Percentiles rank a stretch among this genome's conserved stretches.
Evolutionary conservation across 768 basidiomycete species (phyloP).

Genomic region (Mycena polygramma): DNA sequence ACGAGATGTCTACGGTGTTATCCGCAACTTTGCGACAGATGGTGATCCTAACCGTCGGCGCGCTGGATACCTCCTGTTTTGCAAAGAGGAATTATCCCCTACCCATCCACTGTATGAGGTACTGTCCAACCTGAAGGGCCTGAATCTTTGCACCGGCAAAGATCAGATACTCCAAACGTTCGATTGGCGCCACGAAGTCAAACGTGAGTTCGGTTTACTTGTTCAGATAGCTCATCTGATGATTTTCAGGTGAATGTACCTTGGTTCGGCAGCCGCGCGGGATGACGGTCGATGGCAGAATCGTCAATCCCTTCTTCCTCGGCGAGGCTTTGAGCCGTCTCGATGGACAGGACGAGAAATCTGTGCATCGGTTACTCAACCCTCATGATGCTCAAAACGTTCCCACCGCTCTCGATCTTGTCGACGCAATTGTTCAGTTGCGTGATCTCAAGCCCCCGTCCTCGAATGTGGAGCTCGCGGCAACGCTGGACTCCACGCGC

Average conservation of each 20-base stretch:
- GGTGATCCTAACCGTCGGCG: conserved; percentile 31
- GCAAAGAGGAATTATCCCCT: conserved; percentile 1
- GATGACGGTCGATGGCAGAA: conserved; percentile 10
- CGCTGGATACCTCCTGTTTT: conserved; percentile 25
- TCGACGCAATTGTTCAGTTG: conserved; percentile 29
- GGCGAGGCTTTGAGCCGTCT: conserved; percentile 38
- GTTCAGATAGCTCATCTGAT: neutral
- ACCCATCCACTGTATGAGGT: conserved; percentile 12
- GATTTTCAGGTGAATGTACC: conserved; percentile 26
- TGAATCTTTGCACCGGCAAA: conserved; percentile 35
- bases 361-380: conserved; percentile 42
- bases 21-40: conserved; percentile 37
- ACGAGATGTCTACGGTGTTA: conserved; percentile 4
- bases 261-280: conserved; percentile 19
- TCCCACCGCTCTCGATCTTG: conserved; percentile 44
- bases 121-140: conserved; percentile 21
- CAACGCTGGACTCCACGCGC: too few species aligned
- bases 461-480: too few species aligned
- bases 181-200: conserved; percentile 36
- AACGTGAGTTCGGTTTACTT: conserved; percentile 29
- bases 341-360: conserved; percentile 16
- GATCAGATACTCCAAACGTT: conserved; percentile 27
- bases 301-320: conserved; percentile 41
- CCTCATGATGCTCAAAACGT: conserved; percentile 48
- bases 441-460: neutral